A percentile compares a stretch with the other conserved stretches of the same genome.
Evolutionary conservation across 805 yeast species (phyloP).

Genomic region (Sungouiella thailandica): DNA sequence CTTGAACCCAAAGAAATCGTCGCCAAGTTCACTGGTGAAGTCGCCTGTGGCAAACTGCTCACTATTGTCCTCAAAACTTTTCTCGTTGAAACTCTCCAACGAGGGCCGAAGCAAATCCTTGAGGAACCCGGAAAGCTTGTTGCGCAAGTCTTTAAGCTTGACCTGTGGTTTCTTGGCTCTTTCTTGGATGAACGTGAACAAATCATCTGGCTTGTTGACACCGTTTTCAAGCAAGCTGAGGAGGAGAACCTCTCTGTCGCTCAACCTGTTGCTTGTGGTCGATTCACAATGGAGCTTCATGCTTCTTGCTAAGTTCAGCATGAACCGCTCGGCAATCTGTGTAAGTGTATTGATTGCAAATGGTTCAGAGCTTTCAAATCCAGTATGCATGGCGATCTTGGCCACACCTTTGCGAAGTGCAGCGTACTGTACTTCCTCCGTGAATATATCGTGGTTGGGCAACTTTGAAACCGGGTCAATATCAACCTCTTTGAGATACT

Average conservation of each 20-base stretch:
- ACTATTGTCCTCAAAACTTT: constrained; percentile 80
- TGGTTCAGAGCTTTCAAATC: constrained; percentile 81
- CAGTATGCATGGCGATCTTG: constrained; percentile 83
- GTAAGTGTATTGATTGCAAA: constrained; percentile 74
- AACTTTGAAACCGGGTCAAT: constrained; percentile 80
- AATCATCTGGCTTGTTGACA: constrained; percentile 67
- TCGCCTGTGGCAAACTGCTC: constrained; percentile 95
- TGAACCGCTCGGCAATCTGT: constrained; percentile 75
- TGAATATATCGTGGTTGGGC: constrained; percentile 58
- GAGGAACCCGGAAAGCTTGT: constrained; percentile 63
- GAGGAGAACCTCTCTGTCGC: constrained; percentile 43
- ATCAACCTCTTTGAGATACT: constrained; percentile 59
- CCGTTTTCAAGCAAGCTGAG: constrained; percentile 82
- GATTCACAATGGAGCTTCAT: constrained; percentile 70
- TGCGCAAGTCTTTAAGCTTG: constrained; percentile 64
- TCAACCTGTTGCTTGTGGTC: constrained; percentile 40
- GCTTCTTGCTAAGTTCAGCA: constrained; percentile 68
- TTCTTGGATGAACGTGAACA: constrained; percentile 71
- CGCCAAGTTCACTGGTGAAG: constrained; percentile 89
- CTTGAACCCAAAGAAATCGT: constrained; percentile 95
- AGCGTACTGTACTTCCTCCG: constrained; percentile 56
- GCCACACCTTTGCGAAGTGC: constrained; percentile 67
- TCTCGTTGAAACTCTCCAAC: constrained; percentile 66
- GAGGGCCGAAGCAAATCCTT: constrained; percentile 82
- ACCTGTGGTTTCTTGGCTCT: constrained; percentile 62